Evolutionary conservation across 2,329 filamentous ascomycete genomes (phyloP), one percentile per base, ranked within the genome.

Genomic region (Teratosphaeria viscida): DNA sequence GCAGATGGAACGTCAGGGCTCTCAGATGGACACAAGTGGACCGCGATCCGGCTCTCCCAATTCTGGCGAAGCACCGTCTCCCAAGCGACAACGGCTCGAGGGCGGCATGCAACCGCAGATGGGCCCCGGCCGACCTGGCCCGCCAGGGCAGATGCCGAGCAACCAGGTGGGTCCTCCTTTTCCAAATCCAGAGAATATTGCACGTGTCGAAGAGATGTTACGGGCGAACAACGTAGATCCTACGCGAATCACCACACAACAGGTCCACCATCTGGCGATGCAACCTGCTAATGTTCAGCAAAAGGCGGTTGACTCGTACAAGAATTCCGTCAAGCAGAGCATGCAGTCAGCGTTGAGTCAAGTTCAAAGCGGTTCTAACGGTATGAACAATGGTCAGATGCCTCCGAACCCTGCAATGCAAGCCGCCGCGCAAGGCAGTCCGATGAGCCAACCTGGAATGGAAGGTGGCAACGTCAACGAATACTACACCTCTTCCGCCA

Each of bases 301-400:
- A 71, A 95, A 95, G 79, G 87, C 87, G 70, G 88, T 96, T 74
- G 86, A 90, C 75, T 86, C 89, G 74, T 96, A 96, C 81, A 85
- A 89, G 73, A 85, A 90, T 76, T 89, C 86, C 75, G 82, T 96
- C 72, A 85, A 88, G 76, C 85, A 91, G 75, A 88, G 92, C 75
- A 88, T 92, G 73, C 87, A 87, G 75, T 77, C 87, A 89, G 80
- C 80, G 75, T 87, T 94, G 82, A 87, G 87, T 73, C 87, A 86
- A 34, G 47, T 57, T 47, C 62, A 62, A 47, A 62, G 63, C 63
- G 62, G 67, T 62, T 71, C 71, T 79, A 84, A 85, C 74, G 52
- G 35, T 37, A 87, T 92, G 82, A 85, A 85, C 67, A 90, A 85
- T 87, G 79, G 82, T 74, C 53, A 54, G 53, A 81, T 84, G 76